Conservation (phyloP, 192 early-diverging fungal species). For the Geranomyces variabilis region DNA sequence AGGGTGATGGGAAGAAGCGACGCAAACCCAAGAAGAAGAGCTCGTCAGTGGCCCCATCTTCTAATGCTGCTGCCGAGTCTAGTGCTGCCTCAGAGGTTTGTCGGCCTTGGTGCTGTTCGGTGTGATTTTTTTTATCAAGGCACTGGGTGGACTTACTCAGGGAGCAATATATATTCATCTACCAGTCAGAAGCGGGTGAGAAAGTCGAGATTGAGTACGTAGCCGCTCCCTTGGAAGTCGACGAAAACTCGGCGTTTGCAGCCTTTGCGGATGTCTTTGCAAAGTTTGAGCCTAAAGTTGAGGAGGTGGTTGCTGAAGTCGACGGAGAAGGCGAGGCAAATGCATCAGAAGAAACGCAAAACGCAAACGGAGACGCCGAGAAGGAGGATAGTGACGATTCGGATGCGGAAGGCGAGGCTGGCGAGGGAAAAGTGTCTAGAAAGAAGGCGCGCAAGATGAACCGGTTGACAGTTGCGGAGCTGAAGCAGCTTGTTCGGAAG, state of each 20-base stretch:
- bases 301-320: slow-evolving; percentile 28
- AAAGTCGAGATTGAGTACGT: slow-evolving; percentile 57
- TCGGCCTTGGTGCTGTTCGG: no score
- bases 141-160: no score
- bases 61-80: background rate
- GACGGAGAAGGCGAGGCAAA: slow-evolving; percentile 7
- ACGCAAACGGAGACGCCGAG: slow-evolving; percentile 31
- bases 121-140: no score
- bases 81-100: background rate
- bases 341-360: background rate
- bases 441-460: slow-evolving; percentile 57
- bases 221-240: slow-evolving; percentile 34
- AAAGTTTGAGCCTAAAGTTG: slow-evolving; percentile 35
- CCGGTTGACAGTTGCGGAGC: slow-evolving; percentile 80
- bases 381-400: slow-evolving; percentile 16
- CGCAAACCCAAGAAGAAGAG: slow-evolving; percentile 40
- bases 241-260: slow-evolving; percentile 33
- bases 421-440: slow-evolving; percentile 44
- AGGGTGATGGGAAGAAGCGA: slow-evolving; percentile 33
- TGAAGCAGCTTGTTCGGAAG: slow-evolving; percentile 88
- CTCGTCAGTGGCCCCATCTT: background rate
- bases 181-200: no score
- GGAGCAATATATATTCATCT: no score
- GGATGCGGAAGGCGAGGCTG: slow-evolving; percentile 40
- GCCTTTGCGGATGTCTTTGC: slow-evolving; percentile 51